Evolutionary conservation across 2,329 filamentous ascomycete genomes (phyloP), one percentile per base, ranked within the genome.

Genomic region (Colletotrichum graminicola): DNA sequence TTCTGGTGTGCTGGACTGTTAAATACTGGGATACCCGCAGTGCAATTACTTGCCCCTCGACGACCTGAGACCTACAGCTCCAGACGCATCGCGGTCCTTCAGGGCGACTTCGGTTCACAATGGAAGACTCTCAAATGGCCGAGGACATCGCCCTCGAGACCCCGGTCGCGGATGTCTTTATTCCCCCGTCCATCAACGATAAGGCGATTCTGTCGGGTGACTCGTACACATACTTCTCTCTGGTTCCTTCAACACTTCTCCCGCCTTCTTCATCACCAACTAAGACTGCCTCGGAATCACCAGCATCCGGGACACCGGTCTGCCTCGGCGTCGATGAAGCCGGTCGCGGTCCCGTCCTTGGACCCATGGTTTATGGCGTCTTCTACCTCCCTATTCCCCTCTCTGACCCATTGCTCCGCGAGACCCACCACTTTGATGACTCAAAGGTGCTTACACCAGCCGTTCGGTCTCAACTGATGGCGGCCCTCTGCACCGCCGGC

Each of bases 291-390:
- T 43, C 36, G 12, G 10, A 57, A 66, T 36, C 64, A 32, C 55
- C 67, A 36, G 51, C 51, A 34, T 43, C 66, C 36, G 70, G 70
- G 36, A 69, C 76, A 78, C 55, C 85, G 67, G 87, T 90, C 78
- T 96, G 93, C 81, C 87, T 98, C 29, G 95, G 95, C 73, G 92
- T 98, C 62, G 95, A 98, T 80, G 95, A 98, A 85, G 95, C 95
- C 75, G 95, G 95, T 56, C 90, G 95, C 77, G 95, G 95, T 1
- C 95, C 95, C 32, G 95, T 98, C n/a, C 88, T 98, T 16, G 95
- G 93, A 75, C 91, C 86, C 76, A 92, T 93, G 91, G 90, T 92
- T 76, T 93, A 93, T 83, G 89, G 87, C 74, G 84, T 91, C 76
- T 92, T 91, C 83, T 91, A 88, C 83, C 93, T 97, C 75, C 97